phyloP scores from a whole-genome alignment of 108 stramenopile species.

The Halocafeteria seosinensis region DNA sequence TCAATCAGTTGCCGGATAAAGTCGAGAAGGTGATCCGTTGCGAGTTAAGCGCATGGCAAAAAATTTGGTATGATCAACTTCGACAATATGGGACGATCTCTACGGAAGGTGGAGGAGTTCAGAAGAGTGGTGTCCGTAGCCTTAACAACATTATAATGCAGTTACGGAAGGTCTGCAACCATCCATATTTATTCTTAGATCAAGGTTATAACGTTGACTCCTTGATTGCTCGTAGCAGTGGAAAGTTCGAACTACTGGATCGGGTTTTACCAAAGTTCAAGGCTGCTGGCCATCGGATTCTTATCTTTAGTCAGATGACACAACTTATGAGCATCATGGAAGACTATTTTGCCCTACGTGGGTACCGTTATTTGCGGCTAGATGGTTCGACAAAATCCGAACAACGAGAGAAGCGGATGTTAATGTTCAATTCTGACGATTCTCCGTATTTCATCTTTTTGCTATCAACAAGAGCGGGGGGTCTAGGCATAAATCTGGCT shows the following conservation, averaged over 20 bases:
- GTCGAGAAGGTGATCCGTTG: slow-evolving; percentile 64
- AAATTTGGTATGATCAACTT: slow-evolving; percentile 28
- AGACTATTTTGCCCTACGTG: slow-evolving; percentile 59
- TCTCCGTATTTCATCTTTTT: slow-evolving; percentile 71
- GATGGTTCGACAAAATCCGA: slow-evolving; percentile 73
- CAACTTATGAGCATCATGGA: slow-evolving; percentile 77
- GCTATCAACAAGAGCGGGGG: slow-evolving; percentile 80
- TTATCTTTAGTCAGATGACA: slow-evolving; percentile 95
- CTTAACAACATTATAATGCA: slow-evolving; percentile 80
- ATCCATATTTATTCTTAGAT: slow-evolving; percentile 64
- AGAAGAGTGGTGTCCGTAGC: slow-evolving; percentile 37
- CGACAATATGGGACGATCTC: slow-evolving; percentile 41
- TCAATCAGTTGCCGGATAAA: slow-evolving; percentile 66
- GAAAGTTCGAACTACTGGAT: slow-evolving; percentile 77
- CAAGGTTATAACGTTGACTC: slow-evolving; percentile 53
- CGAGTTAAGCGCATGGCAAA: slow-evolving; percentile 61
- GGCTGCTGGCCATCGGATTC: slow-evolving; percentile 68
- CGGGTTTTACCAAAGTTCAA: slow-evolving; percentile 68
- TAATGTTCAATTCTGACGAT: slow-evolving; percentile 73
- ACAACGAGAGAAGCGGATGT: slow-evolving; percentile 80
- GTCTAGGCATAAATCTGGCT: slow-evolving; percentile 81
- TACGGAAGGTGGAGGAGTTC: slow-evolving; percentile 7
- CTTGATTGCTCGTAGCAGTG: slow-evolving; percentile 62
- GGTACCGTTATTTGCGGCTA: slow-evolving; percentile 49
- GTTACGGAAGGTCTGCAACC: slow-evolving; percentile 70